These are phyloP conservation scores for Solanum hybrid DNA, from an alignment of 305 asterid species.

Conservation along the genomic window DNA sequence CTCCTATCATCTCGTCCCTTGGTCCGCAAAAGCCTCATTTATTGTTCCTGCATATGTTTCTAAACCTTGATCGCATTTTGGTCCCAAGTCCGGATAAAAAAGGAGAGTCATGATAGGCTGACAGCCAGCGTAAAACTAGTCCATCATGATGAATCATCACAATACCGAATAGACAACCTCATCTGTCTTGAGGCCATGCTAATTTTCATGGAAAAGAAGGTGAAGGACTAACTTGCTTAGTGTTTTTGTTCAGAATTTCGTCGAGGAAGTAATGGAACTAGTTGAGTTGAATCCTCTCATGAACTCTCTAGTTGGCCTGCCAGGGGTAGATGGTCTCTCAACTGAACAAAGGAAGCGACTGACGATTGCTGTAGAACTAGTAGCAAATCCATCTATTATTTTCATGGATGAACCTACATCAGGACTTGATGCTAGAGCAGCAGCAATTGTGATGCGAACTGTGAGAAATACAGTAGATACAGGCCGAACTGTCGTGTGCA, in stretches of 20 bases:
- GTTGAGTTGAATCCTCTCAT: slow-evolving; percentile 65
- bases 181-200: not conserved
- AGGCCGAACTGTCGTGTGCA: slow-evolving; percentile 83
- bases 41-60: not conserved
- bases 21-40: not conserved
- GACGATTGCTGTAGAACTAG: slow-evolving; percentile 85
- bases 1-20: not conserved
- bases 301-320: slow-evolving; percentile 75
- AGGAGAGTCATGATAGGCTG: not conserved
- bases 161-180: not conserved
- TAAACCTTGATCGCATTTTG: not conserved
- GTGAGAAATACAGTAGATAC: slow-evolving; percentile 91
- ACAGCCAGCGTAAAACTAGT: not conserved
- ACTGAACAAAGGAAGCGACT: slow-evolving; percentile 94
- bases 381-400: slow-evolving; percentile 94
- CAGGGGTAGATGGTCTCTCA: slow-evolving; percentile 87
- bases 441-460: slow-evolving; percentile 89
- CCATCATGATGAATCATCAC: not conserved
- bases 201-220: not conserved
- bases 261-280: slow-evolving; percentile 86
- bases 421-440: slow-evolving; percentile 95
- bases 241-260: slow-evolving; percentile 49
- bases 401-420: slow-evolving; percentile 98
- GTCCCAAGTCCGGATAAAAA: not conserved
- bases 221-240: not conserved